phyloP scores from a whole-genome alignment of 768 basidiomycete genomes.

The Albatrellus ellisii region DNA sequence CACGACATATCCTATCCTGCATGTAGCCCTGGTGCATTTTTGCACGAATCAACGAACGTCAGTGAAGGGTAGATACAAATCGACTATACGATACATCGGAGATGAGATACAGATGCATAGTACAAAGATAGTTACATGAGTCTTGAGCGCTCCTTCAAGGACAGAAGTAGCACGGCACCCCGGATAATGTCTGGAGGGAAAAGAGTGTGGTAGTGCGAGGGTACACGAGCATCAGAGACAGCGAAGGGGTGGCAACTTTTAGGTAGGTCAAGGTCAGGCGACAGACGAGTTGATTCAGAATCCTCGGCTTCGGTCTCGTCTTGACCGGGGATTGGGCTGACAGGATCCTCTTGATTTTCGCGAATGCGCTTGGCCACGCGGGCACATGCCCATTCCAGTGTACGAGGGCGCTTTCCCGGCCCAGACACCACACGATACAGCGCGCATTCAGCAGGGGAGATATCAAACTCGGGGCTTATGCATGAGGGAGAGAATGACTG shows the following conservation, averaged over 20 bases:
- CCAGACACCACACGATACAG: too few species aligned
- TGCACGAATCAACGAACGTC: too few species aligned
- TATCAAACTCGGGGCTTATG: constrained; percentile 4
- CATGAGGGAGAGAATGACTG: constrained; percentile 11
- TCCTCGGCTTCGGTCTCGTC: constrained; percentile 13
- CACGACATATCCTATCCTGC: not conserved
- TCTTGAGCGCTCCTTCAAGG: constrained; percentile 15
- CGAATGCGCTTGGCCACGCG: constrained; percentile 25
- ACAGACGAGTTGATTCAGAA: not conserved
- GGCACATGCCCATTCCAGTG: constrained; percentile 34
- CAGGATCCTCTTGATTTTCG: constrained; percentile 3
- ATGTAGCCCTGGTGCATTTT: too few species aligned
- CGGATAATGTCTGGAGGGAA: constrained; percentile 19
- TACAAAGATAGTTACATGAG: not conserved
- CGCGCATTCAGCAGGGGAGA: too few species aligned
- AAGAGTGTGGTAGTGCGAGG: constrained; percentile 13
- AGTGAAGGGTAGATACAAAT: constrained; percentile 10
- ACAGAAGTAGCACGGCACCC: constrained; percentile 20
- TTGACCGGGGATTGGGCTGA: constrained; percentile 1
- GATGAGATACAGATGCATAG: constrained; percentile 7
- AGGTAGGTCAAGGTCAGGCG: not conserved
- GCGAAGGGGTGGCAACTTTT: not conserved
- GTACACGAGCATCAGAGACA: constrained; percentile 7
- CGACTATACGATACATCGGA: constrained; percentile 2
- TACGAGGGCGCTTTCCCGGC: constrained; percentile 20